Percentiles rank a stretch among this genome's conserved stretches.
These are phyloP conservation scores for Isoetes taiwanensis DNA, from an alignment of 75 land plant genomes.

Conservation along the genomic window DNA sequence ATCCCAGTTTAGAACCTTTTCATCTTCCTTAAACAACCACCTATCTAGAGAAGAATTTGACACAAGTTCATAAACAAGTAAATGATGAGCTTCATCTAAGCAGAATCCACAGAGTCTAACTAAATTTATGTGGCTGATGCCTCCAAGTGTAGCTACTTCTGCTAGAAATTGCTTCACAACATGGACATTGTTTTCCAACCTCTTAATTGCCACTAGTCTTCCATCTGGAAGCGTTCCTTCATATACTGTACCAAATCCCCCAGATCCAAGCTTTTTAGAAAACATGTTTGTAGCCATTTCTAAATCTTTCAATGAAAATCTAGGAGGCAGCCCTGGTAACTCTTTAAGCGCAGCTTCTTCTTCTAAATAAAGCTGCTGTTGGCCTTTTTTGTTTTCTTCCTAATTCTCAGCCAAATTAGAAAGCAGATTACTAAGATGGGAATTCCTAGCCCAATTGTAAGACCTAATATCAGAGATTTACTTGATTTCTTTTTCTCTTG, in stretches of 20 bases:
- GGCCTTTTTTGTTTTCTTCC: no score
- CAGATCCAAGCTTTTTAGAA: slow-evolving; percentile 46
- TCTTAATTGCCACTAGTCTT: slow-evolving; percentile 51
- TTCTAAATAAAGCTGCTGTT: no score
- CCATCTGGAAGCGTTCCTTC: slow-evolving; percentile 57
- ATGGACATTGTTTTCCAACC: no score
- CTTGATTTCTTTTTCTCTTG: no score
- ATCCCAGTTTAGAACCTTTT: no score
- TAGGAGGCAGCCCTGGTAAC: no score
- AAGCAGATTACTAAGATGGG: no score
- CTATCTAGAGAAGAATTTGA: slow-evolving; percentile 6
- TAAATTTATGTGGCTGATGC: slow-evolving; percentile 10
- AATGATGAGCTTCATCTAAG: not conserved
- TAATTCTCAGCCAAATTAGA: no score
- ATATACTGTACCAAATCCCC: slow-evolving; percentile 71
- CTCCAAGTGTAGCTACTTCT: slow-evolving; percentile 9
- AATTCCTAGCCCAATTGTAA: no score
- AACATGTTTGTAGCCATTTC: slow-evolving; percentile 52
- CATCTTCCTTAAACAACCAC: slow-evolving; percentile 14
- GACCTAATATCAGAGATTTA: no score
- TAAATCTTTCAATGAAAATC: slow-evolving; percentile 47
- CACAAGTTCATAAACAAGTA: slow-evolving; percentile 20
- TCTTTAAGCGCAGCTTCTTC: no score
- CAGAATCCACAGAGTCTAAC: slow-evolving; percentile 12
- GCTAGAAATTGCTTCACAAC: no score